Conservation (phyloP, 208 protist species). For the Phytomonas sp. region DNA sequence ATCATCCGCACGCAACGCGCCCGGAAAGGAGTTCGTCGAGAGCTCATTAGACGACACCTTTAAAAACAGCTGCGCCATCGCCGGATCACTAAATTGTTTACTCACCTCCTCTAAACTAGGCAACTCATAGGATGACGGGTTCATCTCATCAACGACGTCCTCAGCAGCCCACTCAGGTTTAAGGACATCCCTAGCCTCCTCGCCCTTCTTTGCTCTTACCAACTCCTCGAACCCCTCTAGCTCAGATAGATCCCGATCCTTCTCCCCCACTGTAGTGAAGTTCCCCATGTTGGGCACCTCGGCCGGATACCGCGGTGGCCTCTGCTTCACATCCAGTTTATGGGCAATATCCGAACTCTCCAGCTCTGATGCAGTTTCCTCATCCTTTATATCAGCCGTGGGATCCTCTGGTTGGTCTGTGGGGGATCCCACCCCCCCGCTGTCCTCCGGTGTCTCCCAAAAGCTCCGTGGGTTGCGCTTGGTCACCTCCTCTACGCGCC, state of each 20-base stretch:
- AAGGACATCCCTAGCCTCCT: not conserved
- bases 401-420: not conserved
- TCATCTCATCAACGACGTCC: not conserved
- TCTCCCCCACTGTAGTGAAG: constrained; percentile 24
- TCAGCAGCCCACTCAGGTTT: not conserved
- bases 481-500: constrained; percentile 12
- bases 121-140: constrained; percentile 23
- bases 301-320: constrained; percentile 1
- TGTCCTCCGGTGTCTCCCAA: constrained; percentile 10
- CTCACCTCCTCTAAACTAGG: constrained; percentile 80
- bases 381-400: not conserved
- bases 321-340: not conserved
- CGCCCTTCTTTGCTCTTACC: not conserved
- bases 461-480: constrained; percentile 6
- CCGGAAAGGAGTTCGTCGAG: not conserved
- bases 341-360: not conserved
- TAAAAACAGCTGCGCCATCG: constrained; percentile 78
- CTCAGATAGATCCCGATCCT: constrained; percentile 42
- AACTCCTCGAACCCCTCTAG: constrained; percentile 27
- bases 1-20: not conserved
- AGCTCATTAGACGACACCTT: constrained; percentile 33
- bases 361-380: not conserved
- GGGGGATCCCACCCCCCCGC: not conserved
- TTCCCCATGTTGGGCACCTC: constrained; percentile 9
- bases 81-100: constrained; percentile 63